Evolutionary conservation across 495 filamentous ascomycete genomes (phyloP), one percentile per base, ranked within the genome.

Genomic region (Xylaria nigripes): DNA sequence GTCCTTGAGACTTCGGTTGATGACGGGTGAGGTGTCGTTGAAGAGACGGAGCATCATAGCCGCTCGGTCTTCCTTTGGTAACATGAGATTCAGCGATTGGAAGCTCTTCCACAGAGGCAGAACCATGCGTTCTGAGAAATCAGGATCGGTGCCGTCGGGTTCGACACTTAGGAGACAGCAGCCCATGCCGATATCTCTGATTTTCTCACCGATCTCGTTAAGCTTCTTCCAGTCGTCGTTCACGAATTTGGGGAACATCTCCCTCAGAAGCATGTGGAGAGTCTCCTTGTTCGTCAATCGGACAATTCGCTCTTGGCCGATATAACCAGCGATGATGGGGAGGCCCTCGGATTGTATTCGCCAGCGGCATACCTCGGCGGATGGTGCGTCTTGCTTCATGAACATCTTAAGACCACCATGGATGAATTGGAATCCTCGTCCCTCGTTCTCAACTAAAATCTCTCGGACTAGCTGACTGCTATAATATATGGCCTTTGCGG

Each of bases 391-490:
- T 64, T 98, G 93, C 72, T 92, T 93, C 69, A 97, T 89, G 68
- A 96, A 97, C 84, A 96, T 96, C 73, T 95, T 95, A 24, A 98
- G 89, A 55, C 93, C 93, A 54, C 86, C 90, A 70, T 98, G 93
- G 36, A 97, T 85, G 65, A 98, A 96, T 70, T 90, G 95, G 69
- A 97, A 83, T 23, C 90, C 89, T 13, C 83, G 83, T 22, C 86
- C 86, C 67, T 96, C 89, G 66, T 97, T 98, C 49, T 79, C 69
- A 7, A 70, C 72, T 2, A 98, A 78, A 49, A 98, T 94, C 56
- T 88, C 84, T 13, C 86, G 83, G 0, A 87, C 86, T 10, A 96
- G 76, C n/a, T 81, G 76, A 50, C 83, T 89, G 46, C 89, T 95
- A 75, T 96, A 98, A 77, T 98, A 98, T 49, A 98, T 90, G 16